Evolutionary conservation across 2,329 filamentous ascomycete genomes (phyloP).

Genomic region (Alternaria gansuensis): DNA sequence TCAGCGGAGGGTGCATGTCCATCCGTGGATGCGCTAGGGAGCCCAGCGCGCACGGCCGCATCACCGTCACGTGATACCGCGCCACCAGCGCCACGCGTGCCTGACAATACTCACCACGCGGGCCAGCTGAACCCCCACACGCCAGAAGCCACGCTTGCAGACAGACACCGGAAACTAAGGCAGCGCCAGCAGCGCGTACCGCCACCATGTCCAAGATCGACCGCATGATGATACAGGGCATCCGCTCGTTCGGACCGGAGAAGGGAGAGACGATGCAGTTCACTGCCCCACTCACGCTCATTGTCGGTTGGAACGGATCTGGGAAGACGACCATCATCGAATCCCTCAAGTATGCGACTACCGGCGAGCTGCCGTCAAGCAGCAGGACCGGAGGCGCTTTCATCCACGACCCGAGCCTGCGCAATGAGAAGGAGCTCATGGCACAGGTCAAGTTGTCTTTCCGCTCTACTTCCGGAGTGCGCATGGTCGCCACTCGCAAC

Average conservation of each 20-base stretch:
- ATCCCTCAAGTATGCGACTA: slow-evolving; percentile 97
- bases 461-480: slow-evolving; percentile 76
- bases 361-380: slow-evolving; percentile 91
- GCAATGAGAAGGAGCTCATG: slow-evolving; percentile 85
- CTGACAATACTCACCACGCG: neutral
- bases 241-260: slow-evolving; percentile 85
- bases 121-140: neutral
- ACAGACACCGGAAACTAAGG: neutral
- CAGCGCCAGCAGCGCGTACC: slow-evolving; percentile 4
- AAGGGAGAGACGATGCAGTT: slow-evolving; percentile 84
- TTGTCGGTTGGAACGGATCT: slow-evolving; percentile 96
- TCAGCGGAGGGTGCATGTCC: slow-evolving; percentile 10
- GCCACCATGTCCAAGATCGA: slow-evolving; percentile 72
- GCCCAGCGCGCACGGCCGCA: slow-evolving; percentile 7
- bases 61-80: slow-evolving; percentile 15
- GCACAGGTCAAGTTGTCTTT: slow-evolving; percentile 94
- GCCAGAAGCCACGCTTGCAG: neutral
- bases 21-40: slow-evolving; percentile 13
- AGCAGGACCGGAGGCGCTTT: slow-evolving; percentile 87
- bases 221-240: slow-evolving; percentile 82
- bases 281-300: slow-evolving; percentile 88
- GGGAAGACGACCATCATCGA: slow-evolving; percentile 99
- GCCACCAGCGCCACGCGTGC: slow-evolving; percentile 1
- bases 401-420: slow-evolving; percentile 95
- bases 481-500: slow-evolving; percentile 84